phyloP scores from a whole-genome alignment of 2,329 filamentous ascomycete genomes.

The Verticillium albo-atrum region DNA sequence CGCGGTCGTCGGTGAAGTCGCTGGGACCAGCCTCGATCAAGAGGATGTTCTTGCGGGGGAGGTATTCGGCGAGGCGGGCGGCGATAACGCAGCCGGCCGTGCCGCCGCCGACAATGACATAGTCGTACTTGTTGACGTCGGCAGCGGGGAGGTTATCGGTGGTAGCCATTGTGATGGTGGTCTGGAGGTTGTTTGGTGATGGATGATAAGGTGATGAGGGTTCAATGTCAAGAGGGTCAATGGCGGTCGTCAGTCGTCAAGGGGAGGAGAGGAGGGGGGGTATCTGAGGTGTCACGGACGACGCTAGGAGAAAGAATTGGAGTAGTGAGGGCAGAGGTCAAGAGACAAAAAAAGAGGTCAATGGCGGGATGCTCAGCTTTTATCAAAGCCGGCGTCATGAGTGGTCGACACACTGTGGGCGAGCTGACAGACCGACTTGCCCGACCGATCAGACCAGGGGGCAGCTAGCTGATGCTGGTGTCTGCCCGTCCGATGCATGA shows the following conservation, averaged over 20 bases:
- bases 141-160: constrained; percentile 62
- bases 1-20: constrained; percentile 83
- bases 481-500: neutral
- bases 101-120: constrained; percentile 80
- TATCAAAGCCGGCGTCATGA: neutral
- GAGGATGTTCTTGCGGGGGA: constrained; percentile 76
- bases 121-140: constrained; percentile 70
- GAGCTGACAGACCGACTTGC: neutral
- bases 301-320: neutral
- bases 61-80: constrained; percentile 73
- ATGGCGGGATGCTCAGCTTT: neutral
- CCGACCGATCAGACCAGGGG: neutral
- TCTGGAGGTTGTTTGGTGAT: neutral
- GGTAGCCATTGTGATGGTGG: constrained; percentile 46
- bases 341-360: neutral
- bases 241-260: neutral
- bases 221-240: neutral
- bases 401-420: neutral
- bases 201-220: neutral
- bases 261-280: neutral
- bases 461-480: neutral
- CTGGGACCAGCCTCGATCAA: constrained; percentile 86
- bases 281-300: neutral
- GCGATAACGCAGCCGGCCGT: constrained; percentile 84
- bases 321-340: neutral